Conservation (phyloP, 2,329 filamentous ascomycete genomes). For the Cryphonectria naterciae region DNA sequence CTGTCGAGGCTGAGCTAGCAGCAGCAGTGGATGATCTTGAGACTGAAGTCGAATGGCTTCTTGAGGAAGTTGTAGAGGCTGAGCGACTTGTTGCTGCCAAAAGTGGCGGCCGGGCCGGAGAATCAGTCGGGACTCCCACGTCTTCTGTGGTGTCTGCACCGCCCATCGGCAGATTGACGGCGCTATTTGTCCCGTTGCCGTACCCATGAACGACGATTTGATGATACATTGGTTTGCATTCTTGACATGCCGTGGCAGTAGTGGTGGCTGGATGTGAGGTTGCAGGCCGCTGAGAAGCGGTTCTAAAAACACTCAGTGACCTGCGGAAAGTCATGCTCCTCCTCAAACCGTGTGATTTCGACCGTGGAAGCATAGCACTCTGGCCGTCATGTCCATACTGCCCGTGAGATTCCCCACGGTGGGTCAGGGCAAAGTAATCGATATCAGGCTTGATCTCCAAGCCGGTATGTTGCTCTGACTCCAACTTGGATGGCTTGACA, state of each 20-base stretch:
- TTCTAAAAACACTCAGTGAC: constrained; percentile 40
- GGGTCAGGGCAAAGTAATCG: constrained; percentile 55
- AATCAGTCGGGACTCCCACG: neutral
- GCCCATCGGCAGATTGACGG: constrained; percentile 31
- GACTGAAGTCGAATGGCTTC: constrained; percentile 13
- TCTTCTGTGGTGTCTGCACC: neutral
- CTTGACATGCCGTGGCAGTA: constrained; percentile 10
- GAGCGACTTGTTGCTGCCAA: constrained; percentile 22
- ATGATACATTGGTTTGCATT: constrained; percentile 42
- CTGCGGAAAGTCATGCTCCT: constrained; percentile 39
- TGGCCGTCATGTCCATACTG: neutral
- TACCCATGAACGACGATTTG: constrained; percentile 60
- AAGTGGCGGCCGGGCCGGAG: neutral
- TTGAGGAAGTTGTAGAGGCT: constrained; percentile 25
- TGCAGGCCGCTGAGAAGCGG: constrained; percentile 6
- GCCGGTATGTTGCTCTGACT: neutral
- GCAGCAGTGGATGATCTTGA: constrained; percentile 16
- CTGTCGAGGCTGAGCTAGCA: constrained; percentile 16
- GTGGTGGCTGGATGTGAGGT: constrained; percentile 1
- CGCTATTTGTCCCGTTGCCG: constrained; percentile 55
- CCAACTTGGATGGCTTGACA: neutral
- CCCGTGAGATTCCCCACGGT: constrained; percentile 34
- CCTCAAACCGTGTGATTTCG: constrained; percentile 34
- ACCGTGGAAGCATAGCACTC: neutral
- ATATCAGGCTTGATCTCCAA: constrained; percentile 57